Conservation (phyloP, 192 early-diverging fungal genomes). For the Kappamyces sp. region DNA sequence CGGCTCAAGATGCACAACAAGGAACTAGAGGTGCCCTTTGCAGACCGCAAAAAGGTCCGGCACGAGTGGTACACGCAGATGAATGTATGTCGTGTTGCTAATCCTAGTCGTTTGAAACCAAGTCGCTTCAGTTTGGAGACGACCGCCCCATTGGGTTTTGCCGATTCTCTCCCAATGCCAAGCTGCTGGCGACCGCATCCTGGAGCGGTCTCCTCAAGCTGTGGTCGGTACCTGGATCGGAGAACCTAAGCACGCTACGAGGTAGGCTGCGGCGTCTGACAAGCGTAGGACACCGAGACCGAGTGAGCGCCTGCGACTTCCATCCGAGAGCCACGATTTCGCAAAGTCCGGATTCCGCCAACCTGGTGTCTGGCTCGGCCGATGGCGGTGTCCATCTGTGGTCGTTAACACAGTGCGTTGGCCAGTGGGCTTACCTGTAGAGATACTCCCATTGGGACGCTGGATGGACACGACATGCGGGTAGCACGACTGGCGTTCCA, state of each 20-base stretch:
- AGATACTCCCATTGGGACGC: constrained; percentile 65
- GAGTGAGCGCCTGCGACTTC: constrained; percentile 82
- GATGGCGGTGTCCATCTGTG: constrained; percentile 77
- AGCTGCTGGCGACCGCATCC: constrained; percentile 69
- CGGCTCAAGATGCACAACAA: constrained; percentile 59
- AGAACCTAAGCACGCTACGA: constrained; percentile 48
- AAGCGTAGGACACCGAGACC: constrained; percentile 70
- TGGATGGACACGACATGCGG: constrained; percentile 76
- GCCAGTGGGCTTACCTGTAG: constrained; percentile 49
- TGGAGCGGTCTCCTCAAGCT: constrained; percentile 83
- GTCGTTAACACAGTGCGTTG: constrained; percentile 45
- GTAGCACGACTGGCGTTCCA: constrained; percentile 86
- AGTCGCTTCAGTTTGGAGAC: constrained; percentile 82
- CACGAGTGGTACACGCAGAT: constrained; percentile 67
- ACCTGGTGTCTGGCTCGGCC: constrained; percentile 78
- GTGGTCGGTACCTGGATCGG: constrained; percentile 77
- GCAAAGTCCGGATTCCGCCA: constrained; percentile 48
- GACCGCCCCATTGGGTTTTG: constrained; percentile 74
- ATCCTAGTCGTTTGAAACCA: constrained; percentile 49
- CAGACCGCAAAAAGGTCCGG: constrained; percentile 60
- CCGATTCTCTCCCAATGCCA: constrained; percentile 74
- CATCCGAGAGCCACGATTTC: constrained; percentile 72
- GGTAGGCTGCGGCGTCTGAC: constrained; percentile 17
- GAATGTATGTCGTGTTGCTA: constrained; percentile 43
- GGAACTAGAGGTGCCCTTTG: constrained; percentile 61